Conservation (phyloP, 805 yeast species). For the Clavispora phyllophila region DNA sequence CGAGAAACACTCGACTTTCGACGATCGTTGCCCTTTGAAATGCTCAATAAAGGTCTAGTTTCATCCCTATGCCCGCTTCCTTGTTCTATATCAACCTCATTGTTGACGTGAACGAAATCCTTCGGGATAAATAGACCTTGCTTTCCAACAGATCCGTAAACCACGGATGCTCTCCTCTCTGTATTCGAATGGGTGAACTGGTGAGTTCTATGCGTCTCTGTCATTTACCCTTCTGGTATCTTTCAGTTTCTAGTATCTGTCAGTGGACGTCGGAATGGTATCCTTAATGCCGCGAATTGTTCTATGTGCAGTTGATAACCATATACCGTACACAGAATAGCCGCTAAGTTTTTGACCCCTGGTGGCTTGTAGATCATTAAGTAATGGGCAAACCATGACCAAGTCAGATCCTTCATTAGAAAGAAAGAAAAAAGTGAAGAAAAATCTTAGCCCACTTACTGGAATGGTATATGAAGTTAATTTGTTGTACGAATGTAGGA, state of each 20-base stretch:
- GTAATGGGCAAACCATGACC: too few relatives aligned
- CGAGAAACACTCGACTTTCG: slow-evolving; percentile 14
- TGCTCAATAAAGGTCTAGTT: slow-evolving; percentile 10
- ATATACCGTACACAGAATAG: not conserved
- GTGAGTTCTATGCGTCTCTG: slow-evolving; percentile 8
- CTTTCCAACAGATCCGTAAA: slow-evolving; percentile 48
- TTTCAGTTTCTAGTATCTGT: too few relatives aligned
- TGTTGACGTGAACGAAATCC: slow-evolving; percentile 30
- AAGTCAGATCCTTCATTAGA: too few relatives aligned
- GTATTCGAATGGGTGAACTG: slow-evolving; percentile 41
- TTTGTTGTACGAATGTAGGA: too few relatives aligned
- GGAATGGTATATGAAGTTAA: too few relatives aligned
- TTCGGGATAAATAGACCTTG: slow-evolving; percentile 49
- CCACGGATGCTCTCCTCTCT: slow-evolving; percentile 47
- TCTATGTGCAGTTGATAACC: not conserved
- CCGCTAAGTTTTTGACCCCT: not conserved
- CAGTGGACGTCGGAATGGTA: not conserved
- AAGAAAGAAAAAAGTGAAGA: too few relatives aligned
- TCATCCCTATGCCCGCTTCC: slow-evolving; percentile 4
- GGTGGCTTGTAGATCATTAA: too few relatives aligned
- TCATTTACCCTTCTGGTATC: not conserved
- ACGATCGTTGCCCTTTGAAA: slow-evolving; percentile 3
- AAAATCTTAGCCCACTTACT: too few relatives aligned
- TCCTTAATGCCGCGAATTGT: not conserved
- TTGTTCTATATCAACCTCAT: slow-evolving; percentile 5